phyloP scores from a whole-genome alignment of 2,329 filamentous ascomycete species.

The Lomentospora prolificans region DNA sequence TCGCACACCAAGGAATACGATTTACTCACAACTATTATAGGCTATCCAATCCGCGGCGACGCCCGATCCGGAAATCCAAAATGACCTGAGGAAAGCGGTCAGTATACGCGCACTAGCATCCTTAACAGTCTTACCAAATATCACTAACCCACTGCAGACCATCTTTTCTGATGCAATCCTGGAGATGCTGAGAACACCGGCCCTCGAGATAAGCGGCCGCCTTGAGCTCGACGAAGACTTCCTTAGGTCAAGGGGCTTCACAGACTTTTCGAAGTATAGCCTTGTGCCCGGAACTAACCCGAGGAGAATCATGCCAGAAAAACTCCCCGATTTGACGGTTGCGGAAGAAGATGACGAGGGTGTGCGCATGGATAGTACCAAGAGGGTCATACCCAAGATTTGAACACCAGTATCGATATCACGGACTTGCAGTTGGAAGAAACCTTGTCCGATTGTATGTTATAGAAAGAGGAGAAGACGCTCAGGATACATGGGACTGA shows the following conservation, averaged over 20 bases:
- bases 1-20: too few relatives aligned
- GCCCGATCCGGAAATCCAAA: conserved; percentile 19
- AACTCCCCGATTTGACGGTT: conserved; percentile 61
- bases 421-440: too few relatives aligned
- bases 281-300: conserved; percentile 55
- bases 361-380: conserved; percentile 55
- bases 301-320: conserved; percentile 66
- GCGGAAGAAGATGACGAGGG: conserved; percentile 76
- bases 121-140: too few relatives aligned
- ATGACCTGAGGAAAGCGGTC: conserved; percentile 20
- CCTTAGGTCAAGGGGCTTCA: conserved; percentile 51
- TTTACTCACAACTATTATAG: conserved; percentile 14
- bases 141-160: conserved; percentile 48
- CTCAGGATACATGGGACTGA: too few relatives aligned
- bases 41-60: conserved; percentile 71
- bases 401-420: too few relatives aligned
- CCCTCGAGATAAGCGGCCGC: conserved; percentile 56
- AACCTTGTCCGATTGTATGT: too few relatives aligned
- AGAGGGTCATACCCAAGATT: conserved; percentile 25
- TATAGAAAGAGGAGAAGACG: too few relatives aligned
- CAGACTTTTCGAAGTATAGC: conserved; percentile 64
- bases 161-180: conserved; percentile 76
- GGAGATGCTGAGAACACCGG: conserved; percentile 54
- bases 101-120: too few relatives aligned
- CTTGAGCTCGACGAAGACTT: conserved; percentile 76